Percentiles rank a stretch among this genome's conserved stretches.
Conservation (phyloP, 2,329 filamentous ascomycete species). For the Paecilomyces fulvus region DNA sequence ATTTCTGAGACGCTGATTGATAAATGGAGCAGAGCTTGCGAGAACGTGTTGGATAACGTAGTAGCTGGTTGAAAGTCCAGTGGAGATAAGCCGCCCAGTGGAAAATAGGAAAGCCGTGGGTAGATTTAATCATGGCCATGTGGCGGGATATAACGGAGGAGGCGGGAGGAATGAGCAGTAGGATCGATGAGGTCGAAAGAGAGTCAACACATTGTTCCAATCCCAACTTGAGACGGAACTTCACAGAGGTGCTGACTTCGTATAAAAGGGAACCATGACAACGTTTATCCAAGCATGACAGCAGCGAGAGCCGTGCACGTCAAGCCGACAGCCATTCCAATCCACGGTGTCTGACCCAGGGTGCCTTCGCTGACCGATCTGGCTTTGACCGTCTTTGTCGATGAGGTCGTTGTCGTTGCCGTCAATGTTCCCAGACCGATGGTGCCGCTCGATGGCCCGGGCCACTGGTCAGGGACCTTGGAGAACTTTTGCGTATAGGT, state of each 20-base stretch:
- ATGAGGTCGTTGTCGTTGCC: conserved; percentile 10
- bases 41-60: not conserved
- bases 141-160: not conserved
- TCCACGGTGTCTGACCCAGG: conserved; percentile 32
- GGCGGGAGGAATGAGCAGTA: not conserved
- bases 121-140: not conserved
- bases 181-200: not conserved
- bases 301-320: conserved; percentile 31
- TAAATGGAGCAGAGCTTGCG: not conserved
- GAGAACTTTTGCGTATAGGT: conserved; percentile 20
- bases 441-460: conserved; percentile 15
- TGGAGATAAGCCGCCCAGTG: not conserved
- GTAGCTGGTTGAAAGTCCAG: not conserved
- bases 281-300: conserved; percentile 27
- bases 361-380: conserved; percentile 24
- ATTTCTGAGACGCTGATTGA: not conserved
- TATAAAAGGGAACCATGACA: not conserved
- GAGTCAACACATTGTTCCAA: not conserved
- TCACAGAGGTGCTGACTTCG: not conserved
- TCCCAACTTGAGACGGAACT: not conserved
- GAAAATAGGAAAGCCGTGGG: not conserved
- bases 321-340: conserved; percentile 33
- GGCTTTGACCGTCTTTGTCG: conserved; percentile 17
- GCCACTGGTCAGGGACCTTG: conserved; percentile 21
- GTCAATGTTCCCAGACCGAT: conserved; percentile 24